Conservation (phyloP, 228 moss, liverwort and hornwort species). For the Sphagnum fallax region DNA sequence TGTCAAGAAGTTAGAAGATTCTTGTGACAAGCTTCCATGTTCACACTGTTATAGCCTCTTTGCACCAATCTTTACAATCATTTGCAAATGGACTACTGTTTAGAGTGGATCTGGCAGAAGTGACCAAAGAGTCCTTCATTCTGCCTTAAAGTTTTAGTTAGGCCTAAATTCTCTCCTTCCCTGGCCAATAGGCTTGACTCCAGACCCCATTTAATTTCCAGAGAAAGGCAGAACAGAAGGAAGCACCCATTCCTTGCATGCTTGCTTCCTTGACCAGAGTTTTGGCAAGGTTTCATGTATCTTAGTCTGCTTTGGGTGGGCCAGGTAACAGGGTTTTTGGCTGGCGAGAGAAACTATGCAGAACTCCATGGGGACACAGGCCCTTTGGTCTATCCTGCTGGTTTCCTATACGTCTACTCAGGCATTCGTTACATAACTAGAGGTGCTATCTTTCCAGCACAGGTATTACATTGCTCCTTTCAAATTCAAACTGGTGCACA, state of each 20-base stretch:
- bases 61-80: neutral
- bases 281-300: neutral
- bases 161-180: too few species aligned
- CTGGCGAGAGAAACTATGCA: conserved; percentile 88
- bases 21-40: too few species aligned
- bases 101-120: too few species aligned
- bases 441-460: conserved; percentile 78
- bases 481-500: neutral
- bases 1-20: too few species aligned
- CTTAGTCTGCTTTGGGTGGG: conserved; percentile 19
- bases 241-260: too few species aligned
- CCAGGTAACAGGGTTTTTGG: conserved; percentile 93
- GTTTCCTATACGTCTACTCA: conserved; percentile 90
- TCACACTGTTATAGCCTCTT: neutral
- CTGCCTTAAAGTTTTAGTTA: too few species aligned
- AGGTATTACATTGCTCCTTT: conserved; percentile 33
- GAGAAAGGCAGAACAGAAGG: too few species aligned
- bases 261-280: neutral
- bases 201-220: too few species aligned
- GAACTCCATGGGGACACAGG: conserved; percentile 93
- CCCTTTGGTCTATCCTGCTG: conserved; percentile 93
- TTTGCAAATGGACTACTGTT: neutral
- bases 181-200: too few species aligned
- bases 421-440: conserved; percentile 70
- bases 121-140: too few species aligned